A percentile compares a stretch with the other conserved stretches of the same genome.
phyloP scores from a whole-genome alignment of 306 rosid genomes.

The Prunus salicina region DNA sequence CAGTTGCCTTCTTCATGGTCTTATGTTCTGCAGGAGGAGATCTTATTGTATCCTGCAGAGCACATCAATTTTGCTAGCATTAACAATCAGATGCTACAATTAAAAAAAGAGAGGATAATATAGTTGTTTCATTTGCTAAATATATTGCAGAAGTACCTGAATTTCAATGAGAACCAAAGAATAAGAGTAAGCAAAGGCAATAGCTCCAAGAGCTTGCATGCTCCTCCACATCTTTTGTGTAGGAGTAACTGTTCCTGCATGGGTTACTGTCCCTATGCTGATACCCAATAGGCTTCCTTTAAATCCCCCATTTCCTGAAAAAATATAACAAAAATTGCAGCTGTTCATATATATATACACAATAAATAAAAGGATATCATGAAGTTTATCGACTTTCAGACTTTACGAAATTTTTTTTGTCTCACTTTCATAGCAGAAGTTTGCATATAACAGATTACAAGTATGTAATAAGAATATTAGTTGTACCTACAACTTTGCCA shows the following conservation, averaged over 20 bases:
- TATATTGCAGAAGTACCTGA: conserved; percentile 40
- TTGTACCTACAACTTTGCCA: conserved; percentile 63
- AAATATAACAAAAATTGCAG: neutral
- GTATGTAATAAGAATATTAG: neutral
- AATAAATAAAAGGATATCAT: too few relatives aligned
- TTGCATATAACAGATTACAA: too few relatives aligned
- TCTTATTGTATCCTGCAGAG: conserved; percentile 57
- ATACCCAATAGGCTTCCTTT: conserved; percentile 67
- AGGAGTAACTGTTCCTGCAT: conserved; percentile 51
- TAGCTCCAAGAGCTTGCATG: conserved; percentile 71
- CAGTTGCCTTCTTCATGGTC: conserved; percentile 72
- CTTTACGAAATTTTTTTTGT: too few relatives aligned
- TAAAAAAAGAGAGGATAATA: too few relatives aligned
- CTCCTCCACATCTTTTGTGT: conserved; percentile 73
- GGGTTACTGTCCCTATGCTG: conserved; percentile 56
- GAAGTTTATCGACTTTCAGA: too few relatives aligned
- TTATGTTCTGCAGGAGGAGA: conserved; percentile 74
- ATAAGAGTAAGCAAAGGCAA: conserved; percentile 73
- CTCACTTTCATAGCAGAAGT: too few relatives aligned
- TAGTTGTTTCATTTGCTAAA: neutral
- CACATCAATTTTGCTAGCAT: neutral
- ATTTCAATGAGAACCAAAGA: conserved; percentile 74
- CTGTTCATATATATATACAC: neutral
- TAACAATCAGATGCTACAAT: neutral
- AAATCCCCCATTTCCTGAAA: conserved; percentile 45